Evolutionary conservation across 2,329 filamentous ascomycete species (phyloP).

Genomic region (Phyllosticta citribraziliensis): DNA sequence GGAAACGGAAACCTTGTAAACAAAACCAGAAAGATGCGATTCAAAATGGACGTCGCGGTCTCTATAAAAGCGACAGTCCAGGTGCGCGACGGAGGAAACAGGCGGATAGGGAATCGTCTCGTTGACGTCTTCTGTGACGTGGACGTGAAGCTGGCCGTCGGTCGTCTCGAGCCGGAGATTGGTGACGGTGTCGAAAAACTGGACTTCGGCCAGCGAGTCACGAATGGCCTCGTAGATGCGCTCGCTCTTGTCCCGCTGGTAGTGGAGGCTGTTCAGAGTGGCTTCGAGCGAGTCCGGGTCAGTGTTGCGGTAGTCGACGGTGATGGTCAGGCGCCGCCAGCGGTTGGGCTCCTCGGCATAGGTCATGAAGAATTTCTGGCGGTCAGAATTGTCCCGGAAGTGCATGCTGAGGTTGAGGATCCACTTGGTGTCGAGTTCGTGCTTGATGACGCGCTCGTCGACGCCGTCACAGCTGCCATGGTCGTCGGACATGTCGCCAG

Average conservation of each 20-base stretch:
- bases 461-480: slow-evolving; percentile 25
- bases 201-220: slow-evolving; percentile 78
- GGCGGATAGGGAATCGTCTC: slow-evolving; percentile 86
- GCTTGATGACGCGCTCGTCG: slow-evolving; percentile 56
- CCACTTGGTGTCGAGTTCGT: slow-evolving; percentile 81
- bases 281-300: slow-evolving; percentile 74
- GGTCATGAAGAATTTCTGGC: slow-evolving; percentile 97
- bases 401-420: slow-evolving; percentile 98
- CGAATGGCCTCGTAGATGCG: slow-evolving; percentile 10
- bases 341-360: slow-evolving; percentile 70
- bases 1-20: slow-evolving; percentile 77
- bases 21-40: slow-evolving; percentile 90
- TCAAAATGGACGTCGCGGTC: slow-evolving; percentile 77
- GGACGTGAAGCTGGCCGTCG: slow-evolving; percentile 81
- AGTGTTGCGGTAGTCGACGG: slow-evolving; percentile 80
- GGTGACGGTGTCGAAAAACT: slow-evolving; percentile 92
- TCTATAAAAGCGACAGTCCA: slow-evolving; percentile 47
- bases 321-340: slow-evolving; percentile 86
- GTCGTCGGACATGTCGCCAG: slow-evolving; percentile 21
- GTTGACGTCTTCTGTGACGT: slow-evolving; percentile 94
- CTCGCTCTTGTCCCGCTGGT: slow-evolving; percentile 67
- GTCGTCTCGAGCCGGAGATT: slow-evolving; percentile 89
- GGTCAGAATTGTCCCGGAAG: slow-evolving; percentile 82
- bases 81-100: slow-evolving; percentile 61
- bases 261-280: slow-evolving; percentile 66